Conservation (phyloP, 441 rosid species). For the Dalechampia spathulata region DNA sequence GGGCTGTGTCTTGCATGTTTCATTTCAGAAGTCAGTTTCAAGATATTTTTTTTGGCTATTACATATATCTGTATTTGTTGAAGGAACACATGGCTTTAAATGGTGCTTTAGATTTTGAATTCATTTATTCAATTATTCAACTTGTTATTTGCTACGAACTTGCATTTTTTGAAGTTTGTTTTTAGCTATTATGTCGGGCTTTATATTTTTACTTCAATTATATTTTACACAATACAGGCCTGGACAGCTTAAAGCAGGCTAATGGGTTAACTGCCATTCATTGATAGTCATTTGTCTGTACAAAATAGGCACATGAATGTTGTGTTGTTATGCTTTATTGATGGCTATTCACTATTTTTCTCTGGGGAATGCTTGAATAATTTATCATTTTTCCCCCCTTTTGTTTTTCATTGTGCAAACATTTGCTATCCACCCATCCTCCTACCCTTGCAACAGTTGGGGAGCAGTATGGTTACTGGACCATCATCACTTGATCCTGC, state of each 20-base stretch:
- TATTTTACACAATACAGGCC: background rate
- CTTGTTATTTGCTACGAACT: background rate
- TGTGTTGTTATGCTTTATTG: background rate
- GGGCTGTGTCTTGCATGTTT: background rate
- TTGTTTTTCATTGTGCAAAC: background rate
- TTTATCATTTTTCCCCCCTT: background rate
- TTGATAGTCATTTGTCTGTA: background rate
- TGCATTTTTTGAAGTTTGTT: background rate
- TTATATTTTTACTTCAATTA: background rate
- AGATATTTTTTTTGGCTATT: too few relatives aligned
- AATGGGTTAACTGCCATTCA: background rate
- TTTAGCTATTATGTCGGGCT: background rate
- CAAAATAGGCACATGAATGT: background rate
- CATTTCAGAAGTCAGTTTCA: background rate
- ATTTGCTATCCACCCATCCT: too few relatives aligned
- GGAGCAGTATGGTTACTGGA: too few relatives aligned
- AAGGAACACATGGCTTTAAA: too few relatives aligned
- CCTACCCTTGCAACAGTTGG: too few relatives aligned
- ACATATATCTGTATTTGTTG: too few relatives aligned
- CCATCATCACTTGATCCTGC: too few relatives aligned
- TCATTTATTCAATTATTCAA: background rate
- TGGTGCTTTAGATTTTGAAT: background rate
- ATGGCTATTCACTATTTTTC: background rate
- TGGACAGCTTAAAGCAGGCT: background rate
- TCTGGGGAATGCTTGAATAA: background rate